Percentiles rank a stretch among this genome's conserved stretches.
Conservation (phyloP, 2,329 filamentous ascomycete genomes). For the Alternaria gaisen region DNA sequence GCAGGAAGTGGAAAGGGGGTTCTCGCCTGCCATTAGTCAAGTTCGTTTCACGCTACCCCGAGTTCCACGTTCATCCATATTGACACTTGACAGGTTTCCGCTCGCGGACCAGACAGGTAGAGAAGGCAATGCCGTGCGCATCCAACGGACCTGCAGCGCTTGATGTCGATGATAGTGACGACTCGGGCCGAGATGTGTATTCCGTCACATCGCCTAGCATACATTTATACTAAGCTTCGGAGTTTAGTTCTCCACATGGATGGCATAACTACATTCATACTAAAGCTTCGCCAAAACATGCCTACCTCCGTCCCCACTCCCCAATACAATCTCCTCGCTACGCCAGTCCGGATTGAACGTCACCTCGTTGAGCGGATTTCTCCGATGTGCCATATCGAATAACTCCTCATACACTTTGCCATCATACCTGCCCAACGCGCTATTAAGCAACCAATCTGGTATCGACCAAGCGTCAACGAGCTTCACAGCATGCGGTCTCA, state of each 20-base stretch:
- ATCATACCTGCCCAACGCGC: slow-evolving; percentile 61
- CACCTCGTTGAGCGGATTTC: slow-evolving; percentile 61
- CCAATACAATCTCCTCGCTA: slow-evolving; percentile 60
- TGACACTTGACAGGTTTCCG: slow-evolving; percentile 15
- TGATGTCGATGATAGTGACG: too few species aligned
- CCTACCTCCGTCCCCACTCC: slow-evolving; percentile 52
- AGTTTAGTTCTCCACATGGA: neutral
- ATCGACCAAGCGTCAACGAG: slow-evolving; percentile 63
- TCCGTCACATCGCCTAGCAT: neutral
- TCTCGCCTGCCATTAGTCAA: neutral
- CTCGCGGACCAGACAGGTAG: neutral
- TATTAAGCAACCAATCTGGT: slow-evolving; percentile 63
- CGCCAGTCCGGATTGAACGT: slow-evolving; percentile 62
- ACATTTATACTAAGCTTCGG: slow-evolving; percentile 10
- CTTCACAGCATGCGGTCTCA: slow-evolving; percentile 62
- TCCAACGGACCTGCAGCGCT: neutral
- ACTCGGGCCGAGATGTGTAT: neutral
- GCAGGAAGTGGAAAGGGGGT: slow-evolving; percentile 5
- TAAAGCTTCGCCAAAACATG: slow-evolving; percentile 40
- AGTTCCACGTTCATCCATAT: slow-evolving; percentile 6
- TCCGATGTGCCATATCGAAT: slow-evolving; percentile 60
- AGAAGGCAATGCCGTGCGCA: neutral
- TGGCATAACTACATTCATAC: neutral
- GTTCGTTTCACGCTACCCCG: slow-evolving; percentile 16
- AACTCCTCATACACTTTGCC: slow-evolving; percentile 64